Conservation (phyloP, 78 protist genomes). For the Mastigamoeba balamuthi region DNA sequence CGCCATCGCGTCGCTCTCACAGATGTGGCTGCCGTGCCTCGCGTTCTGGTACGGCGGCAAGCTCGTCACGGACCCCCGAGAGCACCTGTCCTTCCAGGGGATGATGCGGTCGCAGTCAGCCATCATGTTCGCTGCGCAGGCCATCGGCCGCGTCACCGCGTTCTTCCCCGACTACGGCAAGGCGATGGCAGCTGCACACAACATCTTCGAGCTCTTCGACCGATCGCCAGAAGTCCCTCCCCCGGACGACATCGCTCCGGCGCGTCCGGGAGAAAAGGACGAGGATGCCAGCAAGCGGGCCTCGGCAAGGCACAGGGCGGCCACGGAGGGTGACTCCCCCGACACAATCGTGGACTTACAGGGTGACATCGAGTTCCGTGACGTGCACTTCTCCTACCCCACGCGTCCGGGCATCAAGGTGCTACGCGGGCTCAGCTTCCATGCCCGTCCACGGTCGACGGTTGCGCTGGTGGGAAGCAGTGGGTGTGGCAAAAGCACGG, state of each 20-base stretch:
- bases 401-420: constrained; percentile 28
- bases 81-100: too few relatives aligned
- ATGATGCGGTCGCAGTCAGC: too few relatives aligned
- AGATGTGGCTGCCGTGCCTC: neutral
- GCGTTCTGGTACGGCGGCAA: constrained; percentile 48
- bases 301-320: too few relatives aligned
- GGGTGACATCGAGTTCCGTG: constrained; percentile 40
- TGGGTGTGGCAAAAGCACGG: constrained; percentile 73
- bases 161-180: constrained; percentile 44
- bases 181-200: constrained; percentile 22
- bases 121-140: neutral
- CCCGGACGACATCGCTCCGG: too few relatives aligned
- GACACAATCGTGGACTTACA: neutral
- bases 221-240: neutral
- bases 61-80: constrained; percentile 9
- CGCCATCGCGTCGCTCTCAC: neutral
- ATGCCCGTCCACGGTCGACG: neutral
- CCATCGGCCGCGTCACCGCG: constrained; percentile 2
- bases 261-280: neutral
- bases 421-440: neutral
- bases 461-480: constrained; percentile 48
- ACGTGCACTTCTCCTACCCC: constrained; percentile 59
- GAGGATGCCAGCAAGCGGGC: constrained; percentile 17
- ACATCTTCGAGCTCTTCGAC: constrained; percentile 33
- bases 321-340: too few relatives aligned